A percentile compares a stretch with the other conserved stretches of the same genome.
phyloP scores from a whole-genome alignment of 148 eudicot species.

The Amaranthus cruentus region DNA sequence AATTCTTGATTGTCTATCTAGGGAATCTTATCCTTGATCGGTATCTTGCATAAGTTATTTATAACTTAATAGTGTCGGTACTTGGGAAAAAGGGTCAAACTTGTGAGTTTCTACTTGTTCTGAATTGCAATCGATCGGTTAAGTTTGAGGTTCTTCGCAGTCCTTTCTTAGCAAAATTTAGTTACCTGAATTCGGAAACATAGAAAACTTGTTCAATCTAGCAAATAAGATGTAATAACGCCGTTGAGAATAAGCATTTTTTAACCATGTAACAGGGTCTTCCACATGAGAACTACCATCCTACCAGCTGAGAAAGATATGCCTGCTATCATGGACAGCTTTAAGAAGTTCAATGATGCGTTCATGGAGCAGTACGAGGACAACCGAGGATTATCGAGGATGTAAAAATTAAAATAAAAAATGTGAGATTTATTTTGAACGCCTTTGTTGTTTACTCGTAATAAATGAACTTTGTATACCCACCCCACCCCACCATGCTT shows the following conservation, averaged over 20 bases:
- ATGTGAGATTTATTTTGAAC: background rate
- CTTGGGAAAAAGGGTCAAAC: too few species aligned
- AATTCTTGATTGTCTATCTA: background rate
- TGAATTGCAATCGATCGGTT: too few species aligned
- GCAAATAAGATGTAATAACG: background rate
- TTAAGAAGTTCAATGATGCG: constrained; percentile 93
- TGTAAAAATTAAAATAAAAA: constrained; percentile 33
- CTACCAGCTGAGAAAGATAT: constrained; percentile 96
- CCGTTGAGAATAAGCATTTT: background rate
- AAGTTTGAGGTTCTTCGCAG: too few species aligned
- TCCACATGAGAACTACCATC: constrained; percentile 95
- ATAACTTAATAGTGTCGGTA: background rate
- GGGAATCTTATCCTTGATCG: background rate
- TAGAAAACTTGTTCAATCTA: too few species aligned
- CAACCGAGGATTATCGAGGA: constrained; percentile 79
- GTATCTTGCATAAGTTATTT: background rate
- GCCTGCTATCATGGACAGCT: constrained; percentile 95
- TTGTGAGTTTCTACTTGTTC: too few species aligned
- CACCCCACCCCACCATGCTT: constrained; percentile 10
- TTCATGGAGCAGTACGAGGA: constrained; percentile 96
- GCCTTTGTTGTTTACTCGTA: constrained; percentile 1
- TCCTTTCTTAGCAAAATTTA: too few species aligned
- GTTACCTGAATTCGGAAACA: too few species aligned
- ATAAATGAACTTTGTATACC: constrained; percentile 1
- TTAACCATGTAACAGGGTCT: constrained; percentile 47